Conservation (phyloP, 306 rosid genomes). For the Arachis hypogaea region DNA sequence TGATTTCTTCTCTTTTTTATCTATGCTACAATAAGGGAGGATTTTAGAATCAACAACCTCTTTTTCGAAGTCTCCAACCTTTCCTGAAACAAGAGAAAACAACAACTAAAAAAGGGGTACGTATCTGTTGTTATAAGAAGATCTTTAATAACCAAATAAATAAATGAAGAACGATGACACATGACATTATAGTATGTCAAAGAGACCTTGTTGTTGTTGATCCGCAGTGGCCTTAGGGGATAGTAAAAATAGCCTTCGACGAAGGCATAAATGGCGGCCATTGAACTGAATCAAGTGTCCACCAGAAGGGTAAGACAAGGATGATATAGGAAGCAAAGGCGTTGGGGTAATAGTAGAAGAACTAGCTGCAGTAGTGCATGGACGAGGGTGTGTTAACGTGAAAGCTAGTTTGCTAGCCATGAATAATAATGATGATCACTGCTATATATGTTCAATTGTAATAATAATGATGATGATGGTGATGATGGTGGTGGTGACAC, state of each 20-base stretch:
- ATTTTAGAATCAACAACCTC: constrained; percentile 67
- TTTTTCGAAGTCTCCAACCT: constrained; percentile 59
- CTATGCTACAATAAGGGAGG: constrained; percentile 80
- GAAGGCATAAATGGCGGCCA: constrained; percentile 55
- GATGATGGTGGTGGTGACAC: neutral
- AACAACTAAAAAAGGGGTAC: neutral
- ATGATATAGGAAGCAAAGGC: constrained; percentile 55
- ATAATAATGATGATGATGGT: neutral
- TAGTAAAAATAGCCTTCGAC: constrained; percentile 52
- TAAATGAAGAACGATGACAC: neutral
- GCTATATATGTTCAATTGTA: neutral
- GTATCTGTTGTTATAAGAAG: neutral
- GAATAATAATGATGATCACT: neutral
- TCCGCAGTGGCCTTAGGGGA: constrained; percentile 77
- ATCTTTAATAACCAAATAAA: neutral
- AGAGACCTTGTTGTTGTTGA: constrained; percentile 58
- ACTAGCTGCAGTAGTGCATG: constrained; percentile 31
- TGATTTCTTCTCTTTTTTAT: constrained; percentile 80
- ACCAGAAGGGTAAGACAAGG: constrained; percentile 44
- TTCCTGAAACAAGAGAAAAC: constrained; percentile 48
- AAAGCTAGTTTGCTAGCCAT: constrained; percentile 73
- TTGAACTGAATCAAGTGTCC: constrained; percentile 53
- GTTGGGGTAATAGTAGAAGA: constrained; percentile 35
- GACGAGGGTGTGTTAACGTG: constrained; percentile 52
- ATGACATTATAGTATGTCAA: neutral